Evolutionary conservation across 2,329 filamentous ascomycete species (phyloP), one percentile per base, ranked within the genome.

Genomic region (Penicillium italicum): DNA sequence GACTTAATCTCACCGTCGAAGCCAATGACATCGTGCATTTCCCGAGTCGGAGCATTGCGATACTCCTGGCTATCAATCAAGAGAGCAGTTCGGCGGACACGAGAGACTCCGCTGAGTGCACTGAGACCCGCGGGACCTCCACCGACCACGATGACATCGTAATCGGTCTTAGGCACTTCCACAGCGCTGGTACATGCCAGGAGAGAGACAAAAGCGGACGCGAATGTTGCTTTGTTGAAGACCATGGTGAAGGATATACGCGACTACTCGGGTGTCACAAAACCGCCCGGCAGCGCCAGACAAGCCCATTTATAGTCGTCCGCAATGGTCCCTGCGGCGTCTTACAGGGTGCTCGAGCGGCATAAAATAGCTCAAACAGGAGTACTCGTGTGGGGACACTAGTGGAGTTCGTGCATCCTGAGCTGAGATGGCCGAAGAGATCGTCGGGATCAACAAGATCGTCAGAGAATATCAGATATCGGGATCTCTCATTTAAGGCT

Each of bases 21-120:
- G 3, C 82, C 83, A 26, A 85, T 73, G 0, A 86, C 80, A 65
- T 86, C 84, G 68, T 86, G 84, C 76, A 85, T 81, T 59, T 84
- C 78, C 14, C 83, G 71, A 0, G 84, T 85, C 0, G 76, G 71
- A 1, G 50, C 75, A 63, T 86, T 86, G 49, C 84, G 80, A 61
- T 86, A 86, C 30, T 77, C 73, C 12, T 78, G 80, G 20, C 81
- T 84, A 66, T 86, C 84, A 50, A 86, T 79, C 40, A 86, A 66
- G 8, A 85, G 70, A 0, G 79, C 78, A 6, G 76, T 80, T 14
- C 83, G 76, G 12, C 79, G 77, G 14, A 86, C 82, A 16, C 84
- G 80, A 7, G 80, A 82, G n/a, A 86, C 76, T 40, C 79, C 82
- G 53, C 82, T 85, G 47, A 83, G 61, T 1, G 78, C 79, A 45